phyloP scores from a whole-genome alignment of 192 early-diverging fungal genomes.

The Coemansia sp. region DNA sequence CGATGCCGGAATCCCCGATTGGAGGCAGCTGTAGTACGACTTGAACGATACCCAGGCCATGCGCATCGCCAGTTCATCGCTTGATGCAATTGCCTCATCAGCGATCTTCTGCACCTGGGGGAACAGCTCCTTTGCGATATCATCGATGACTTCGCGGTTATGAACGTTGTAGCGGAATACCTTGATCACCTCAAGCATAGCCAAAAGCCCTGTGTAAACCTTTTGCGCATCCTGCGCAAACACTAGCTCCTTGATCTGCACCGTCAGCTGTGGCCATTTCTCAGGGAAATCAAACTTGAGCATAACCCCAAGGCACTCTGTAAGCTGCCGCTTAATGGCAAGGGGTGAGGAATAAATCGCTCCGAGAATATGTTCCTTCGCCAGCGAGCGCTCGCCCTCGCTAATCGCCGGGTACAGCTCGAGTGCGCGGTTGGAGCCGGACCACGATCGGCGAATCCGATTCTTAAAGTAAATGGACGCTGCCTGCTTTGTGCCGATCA shows the following conservation, averaged over 20 bases:
- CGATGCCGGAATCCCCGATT: conserved; percentile 49
- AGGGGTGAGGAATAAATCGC: conserved; percentile 70
- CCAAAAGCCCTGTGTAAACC: conserved; percentile 77
- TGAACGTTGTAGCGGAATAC: conserved; percentile 71
- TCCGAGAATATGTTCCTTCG: conserved; percentile 73
- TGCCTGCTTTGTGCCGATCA: conserved; percentile 44
- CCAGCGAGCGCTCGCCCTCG: conserved; percentile 68
- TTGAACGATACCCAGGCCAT: conserved; percentile 86
- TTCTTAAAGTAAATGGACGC: conserved; percentile 91
- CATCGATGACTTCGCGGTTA: conserved; percentile 66
- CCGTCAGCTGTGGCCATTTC: conserved; percentile 78
- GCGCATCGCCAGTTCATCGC: conserved; percentile 74
- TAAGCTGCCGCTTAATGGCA: conserved; percentile 80
- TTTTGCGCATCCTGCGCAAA: conserved; percentile 63
- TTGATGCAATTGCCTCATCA: conserved; percentile 58
- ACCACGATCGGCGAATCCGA: conserved; percentile 72
- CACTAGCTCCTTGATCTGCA: conserved; percentile 63
- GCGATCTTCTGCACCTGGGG: conserved; percentile 78
- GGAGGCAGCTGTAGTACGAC: conserved; percentile 73
- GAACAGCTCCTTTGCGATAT: conserved; percentile 75
- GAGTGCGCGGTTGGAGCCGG: conserved; percentile 24
- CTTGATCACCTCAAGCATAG: conserved; percentile 78
- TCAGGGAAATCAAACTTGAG: conserved; percentile 76
- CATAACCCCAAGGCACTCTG: conserved; percentile 73
- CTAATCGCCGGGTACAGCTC: conserved; percentile 55